Evolutionary conservation across 352 stramenopile genomes (phyloP), one percentile per base, ranked within the genome.

Genomic region (Globisporangium canariense): DNA sequence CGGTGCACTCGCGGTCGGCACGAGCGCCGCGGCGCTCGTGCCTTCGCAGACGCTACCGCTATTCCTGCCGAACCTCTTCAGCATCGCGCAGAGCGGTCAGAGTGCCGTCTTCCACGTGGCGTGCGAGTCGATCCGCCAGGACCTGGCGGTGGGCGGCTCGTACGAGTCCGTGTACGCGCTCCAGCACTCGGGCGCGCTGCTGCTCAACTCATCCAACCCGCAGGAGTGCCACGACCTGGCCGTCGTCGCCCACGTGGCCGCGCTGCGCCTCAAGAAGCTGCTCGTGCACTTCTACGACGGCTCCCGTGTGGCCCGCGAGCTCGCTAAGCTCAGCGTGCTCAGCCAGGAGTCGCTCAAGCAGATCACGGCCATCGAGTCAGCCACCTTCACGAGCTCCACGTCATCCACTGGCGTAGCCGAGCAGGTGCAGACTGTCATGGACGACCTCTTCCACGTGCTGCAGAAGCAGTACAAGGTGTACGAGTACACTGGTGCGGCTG

Each of bases 241-340:
- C 0, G 74, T 95, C 9, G 79, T 92, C 20, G 83, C 84, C 3
- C 83, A 95, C 62, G 75, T 95, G 52, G 81, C 79, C 6, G 82
- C 83, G 22, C 60, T 76, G 60, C 76, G 79, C 0, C 74, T 89
- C 30, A 69, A 74, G 54, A 88, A 88, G 65, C 73, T 90, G 28
- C 62, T 90, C 32, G 74, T 95, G 28, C 81, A 93, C 73, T 93
- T 95, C 58, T 95, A 91, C 66, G 86, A 95, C 56, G 83, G 83
- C 28, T 68, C 80, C 34, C 83, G 83, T 59, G 77, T 93, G 11
- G 79, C 79, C 0, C 70, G 73, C n/a, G 80, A 91, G 65, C 64
- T 81, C 30, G 68, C 77, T 60, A 88, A 88, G 69, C 71, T 93
- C 41, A 73, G 81, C 22, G 58, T 83, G 30, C 70, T 90, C 8